Conservation (phyloP, 345 rosid genomes). For the Anacardium occidentale region DNA sequence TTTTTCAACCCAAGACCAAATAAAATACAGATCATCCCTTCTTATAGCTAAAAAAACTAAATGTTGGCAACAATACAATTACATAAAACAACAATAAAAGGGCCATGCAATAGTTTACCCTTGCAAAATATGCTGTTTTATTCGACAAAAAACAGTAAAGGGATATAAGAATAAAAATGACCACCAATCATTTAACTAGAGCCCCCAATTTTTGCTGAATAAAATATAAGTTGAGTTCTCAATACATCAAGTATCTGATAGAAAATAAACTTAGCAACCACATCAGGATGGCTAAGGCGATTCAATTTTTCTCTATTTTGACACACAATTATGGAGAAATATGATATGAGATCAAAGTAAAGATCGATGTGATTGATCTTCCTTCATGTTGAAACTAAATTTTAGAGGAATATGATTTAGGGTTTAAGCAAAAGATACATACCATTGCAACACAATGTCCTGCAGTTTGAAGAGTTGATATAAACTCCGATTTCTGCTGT, state of each 20-base stretch:
- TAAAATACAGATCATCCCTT: too few relatives aligned
- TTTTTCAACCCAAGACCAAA: too few relatives aligned
- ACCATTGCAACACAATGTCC: constrained; percentile 94
- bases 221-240: background rate
- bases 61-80: too few relatives aligned
- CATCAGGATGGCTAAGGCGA: background rate
- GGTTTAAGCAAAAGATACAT: constrained; percentile 15
- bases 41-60: too few relatives aligned
- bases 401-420: constrained; percentile 2
- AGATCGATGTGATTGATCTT: background rate
- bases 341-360: background rate
- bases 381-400: constrained; percentile 6
- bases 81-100: too few relatives aligned
- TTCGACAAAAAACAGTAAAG: too few relatives aligned
- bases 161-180: too few relatives aligned
- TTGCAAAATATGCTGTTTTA: too few relatives aligned
- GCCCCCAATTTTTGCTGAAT: too few relatives aligned
- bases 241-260: background rate
- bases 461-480: constrained; percentile 70
- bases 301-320: background rate
- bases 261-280: background rate
- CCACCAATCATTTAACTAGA: too few relatives aligned
- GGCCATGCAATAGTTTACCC: too few relatives aligned
- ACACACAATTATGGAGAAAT: constrained; percentile 12
- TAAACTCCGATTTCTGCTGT: constrained; percentile 61